phyloP scores from a whole-genome alignment of 1,284 basidiomycete species.

The Rhodotorula glutinis region DNA sequence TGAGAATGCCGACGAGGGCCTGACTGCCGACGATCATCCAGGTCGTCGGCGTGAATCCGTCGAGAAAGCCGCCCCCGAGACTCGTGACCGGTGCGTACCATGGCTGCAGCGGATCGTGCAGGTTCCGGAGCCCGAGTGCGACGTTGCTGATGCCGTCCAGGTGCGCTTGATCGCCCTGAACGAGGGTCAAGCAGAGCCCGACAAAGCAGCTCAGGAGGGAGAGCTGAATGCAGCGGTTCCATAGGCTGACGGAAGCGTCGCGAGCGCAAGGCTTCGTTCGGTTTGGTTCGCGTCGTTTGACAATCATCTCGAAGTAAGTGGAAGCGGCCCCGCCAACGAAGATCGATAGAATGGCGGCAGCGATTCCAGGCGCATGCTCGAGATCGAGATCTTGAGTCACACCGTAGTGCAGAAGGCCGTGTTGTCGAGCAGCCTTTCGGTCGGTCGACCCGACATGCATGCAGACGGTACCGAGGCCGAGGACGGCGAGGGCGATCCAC shows the following conservation, averaged over 20 bases:
- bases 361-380: conserved; percentile 42
- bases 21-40: conserved; percentile 49
- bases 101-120: conserved; percentile 41
- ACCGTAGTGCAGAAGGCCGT: conserved; percentile 43
- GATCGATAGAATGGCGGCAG: conserved; percentile 48
- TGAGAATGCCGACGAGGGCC: conserved; percentile 47
- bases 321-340: conserved; percentile 49
- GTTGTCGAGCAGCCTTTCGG: conserved; percentile 25
- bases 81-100: conserved; percentile 38
- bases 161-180: conserved; percentile 40
- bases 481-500: conserved; percentile 47
- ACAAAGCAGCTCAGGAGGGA: conserved; percentile 46
- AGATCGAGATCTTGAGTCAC: neutral
- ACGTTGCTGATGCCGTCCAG: conserved; percentile 21
- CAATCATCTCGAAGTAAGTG: conserved; percentile 49
- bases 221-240: conserved; percentile 50
- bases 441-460: conserved; percentile 46
- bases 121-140: conserved; percentile 35
- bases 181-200: conserved; percentile 44
- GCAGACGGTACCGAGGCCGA: conserved; percentile 48
- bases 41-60: conserved; percentile 44
- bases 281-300: conserved; percentile 41
- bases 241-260: conserved; percentile 39
- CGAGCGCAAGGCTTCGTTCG: neutral
- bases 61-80: conserved; percentile 37